These are phyloP conservation scores for Deuterostichococcus epilithicus DNA, from an alignment of 139 green algal genomes.

Conservation along the genomic window DNA sequence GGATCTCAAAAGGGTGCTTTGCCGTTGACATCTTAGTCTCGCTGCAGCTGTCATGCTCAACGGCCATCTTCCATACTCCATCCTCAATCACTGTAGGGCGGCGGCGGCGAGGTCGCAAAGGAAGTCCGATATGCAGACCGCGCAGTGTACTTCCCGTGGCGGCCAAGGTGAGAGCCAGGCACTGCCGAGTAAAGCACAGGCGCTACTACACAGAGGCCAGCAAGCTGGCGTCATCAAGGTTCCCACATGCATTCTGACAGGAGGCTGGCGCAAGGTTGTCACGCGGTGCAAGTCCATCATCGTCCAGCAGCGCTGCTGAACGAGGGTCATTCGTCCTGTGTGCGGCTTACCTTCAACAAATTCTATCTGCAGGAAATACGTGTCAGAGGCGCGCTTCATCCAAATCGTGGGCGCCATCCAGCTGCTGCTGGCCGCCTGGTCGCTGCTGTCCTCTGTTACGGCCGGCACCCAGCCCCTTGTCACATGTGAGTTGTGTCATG, in stretches of 20 bases:
- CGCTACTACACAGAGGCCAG: neutral
- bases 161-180: conserved; percentile 28
- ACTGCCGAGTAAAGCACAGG: neutral
- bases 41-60: neutral
- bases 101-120: conserved; percentile 33
- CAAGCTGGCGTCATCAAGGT: neutral
- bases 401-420: conserved; percentile 26
- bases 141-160: conserved; percentile 52
- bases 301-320: neutral
- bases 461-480: conserved; percentile 50
- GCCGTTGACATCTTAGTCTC: neutral
- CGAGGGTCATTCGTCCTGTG: neutral
- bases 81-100: conserved; percentile 19
- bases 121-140: conserved; percentile 54
- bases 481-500: conserved; percentile 14
- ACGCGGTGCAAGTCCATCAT: neutral
- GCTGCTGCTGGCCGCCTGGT: conserved; percentile 36
- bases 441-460: conserved; percentile 25
- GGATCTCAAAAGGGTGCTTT: neutral
- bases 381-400: conserved; percentile 36
- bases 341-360: neutral
- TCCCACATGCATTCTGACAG: neutral
- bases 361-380: conserved; percentile 14
- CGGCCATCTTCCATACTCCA: neutral
- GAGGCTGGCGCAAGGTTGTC: neutral